Evolutionary conservation across 495 filamentous ascomycete species (phyloP), one percentile per base, ranked within the genome.

Genomic region (Acidomyces sp.): DNA sequence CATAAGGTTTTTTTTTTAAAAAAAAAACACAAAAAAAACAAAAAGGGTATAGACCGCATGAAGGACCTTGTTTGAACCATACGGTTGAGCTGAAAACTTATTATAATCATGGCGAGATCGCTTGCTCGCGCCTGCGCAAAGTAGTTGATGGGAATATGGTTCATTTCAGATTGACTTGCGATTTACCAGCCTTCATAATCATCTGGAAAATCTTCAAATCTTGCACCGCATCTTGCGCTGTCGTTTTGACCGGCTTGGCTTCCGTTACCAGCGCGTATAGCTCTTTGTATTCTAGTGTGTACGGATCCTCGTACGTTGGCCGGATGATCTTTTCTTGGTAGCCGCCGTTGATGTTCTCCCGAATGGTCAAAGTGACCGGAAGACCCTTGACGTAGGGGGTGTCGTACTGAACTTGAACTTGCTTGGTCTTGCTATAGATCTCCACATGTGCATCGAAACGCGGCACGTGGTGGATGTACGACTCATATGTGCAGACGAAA

Each of bases 401-500:
- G 24, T 74, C 62, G 34, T 72, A 76, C 25, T 63, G 34, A 2
- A 77, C 50, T 11, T 33, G 46, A 10, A 70, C 65, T 0, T 51
- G 62, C 58, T 75, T 77, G 3, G 53, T 53, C 30, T 59, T 49
- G 2, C 63, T 62, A 43, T 72, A 75, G 1, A 77, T 57, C 6
- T 63, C 66, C 2, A 78, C 37, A 51, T 72, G 69, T 0, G 74
- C 67, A 48, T 78, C 74, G 37, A 73, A 74, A 0, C 62, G 43
- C 4, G 72, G 69, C 1, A 78, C 63, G 3, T 52, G 48, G 41
- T 75, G 62, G 22, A 73, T 61, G 1, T 74, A 71, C 1, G 59
- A 64, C 47, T 77, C 73, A 40, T 72, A 78, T n/a, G 63, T 57
- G 7, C 71, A 56, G 0, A 67, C 60, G 36, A 72, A 78, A 37